Evolutionary conservation across 495 filamentous ascomycete genomes (phyloP).

Genomic region (Pseudoneurospora amorphoporcata): DNA sequence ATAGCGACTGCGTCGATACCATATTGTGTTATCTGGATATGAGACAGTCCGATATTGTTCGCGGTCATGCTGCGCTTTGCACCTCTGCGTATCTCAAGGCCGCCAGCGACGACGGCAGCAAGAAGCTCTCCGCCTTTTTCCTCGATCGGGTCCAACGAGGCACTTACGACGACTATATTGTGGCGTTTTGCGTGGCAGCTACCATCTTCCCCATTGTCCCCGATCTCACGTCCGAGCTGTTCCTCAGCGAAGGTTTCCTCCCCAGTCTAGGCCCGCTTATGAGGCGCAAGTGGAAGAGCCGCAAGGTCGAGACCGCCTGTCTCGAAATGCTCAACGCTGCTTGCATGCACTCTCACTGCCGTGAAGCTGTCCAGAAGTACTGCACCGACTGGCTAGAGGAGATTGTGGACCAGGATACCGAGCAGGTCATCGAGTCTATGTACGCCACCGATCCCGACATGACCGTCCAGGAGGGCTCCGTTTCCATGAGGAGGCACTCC

Average conservation of each 20-base stretch:
- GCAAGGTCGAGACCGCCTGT: conserved; percentile 68
- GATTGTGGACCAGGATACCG: conserved; percentile 55
- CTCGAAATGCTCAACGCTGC: conserved; percentile 85
- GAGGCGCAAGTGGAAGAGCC: conserved; percentile 61
- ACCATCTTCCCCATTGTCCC: conserved; percentile 78
- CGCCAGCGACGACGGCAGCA: conserved; percentile 54
- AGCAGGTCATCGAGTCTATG: conserved; percentile 44
- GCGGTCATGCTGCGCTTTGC: conserved; percentile 65
- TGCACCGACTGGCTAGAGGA: conserved; percentile 77
- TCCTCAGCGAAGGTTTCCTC: conserved; percentile 78
- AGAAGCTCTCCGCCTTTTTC: conserved; percentile 59
- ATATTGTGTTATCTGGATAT: conserved; percentile 70
- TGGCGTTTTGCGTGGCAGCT: conserved; percentile 82
- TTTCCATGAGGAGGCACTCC: conserved; percentile 39
- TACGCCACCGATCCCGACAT: conserved; percentile 27
- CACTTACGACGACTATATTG: conserved; percentile 49
- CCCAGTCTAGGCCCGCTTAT: conserved; percentile 57
- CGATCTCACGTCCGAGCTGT: conserved; percentile 56
- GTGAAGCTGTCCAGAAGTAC: conserved; percentile 67
- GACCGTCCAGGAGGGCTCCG: conserved; percentile 29
- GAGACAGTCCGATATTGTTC: conserved; percentile 53
- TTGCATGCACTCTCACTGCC: conserved; percentile 68
- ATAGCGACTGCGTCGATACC: conserved; percentile 68
- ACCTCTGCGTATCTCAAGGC: conserved; percentile 71
- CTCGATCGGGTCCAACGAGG: conserved; percentile 33